phyloP scores from a whole-genome alignment of 768 basidiomycete species.

The Suillus subaureus region DNA sequence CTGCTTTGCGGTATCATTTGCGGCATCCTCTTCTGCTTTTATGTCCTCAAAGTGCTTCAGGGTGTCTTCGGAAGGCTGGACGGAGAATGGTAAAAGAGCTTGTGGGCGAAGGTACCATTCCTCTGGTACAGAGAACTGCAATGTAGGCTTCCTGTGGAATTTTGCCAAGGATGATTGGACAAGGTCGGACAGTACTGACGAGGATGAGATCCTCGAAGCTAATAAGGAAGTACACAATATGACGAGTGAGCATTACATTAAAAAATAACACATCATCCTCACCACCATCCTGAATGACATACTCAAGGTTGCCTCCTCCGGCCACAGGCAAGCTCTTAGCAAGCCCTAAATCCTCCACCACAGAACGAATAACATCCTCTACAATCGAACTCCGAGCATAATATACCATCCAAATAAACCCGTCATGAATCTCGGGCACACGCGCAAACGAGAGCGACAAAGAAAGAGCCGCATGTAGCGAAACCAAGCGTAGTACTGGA shows the following conservation, averaged over 20 bases:
- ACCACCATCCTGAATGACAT: slow-evolving; percentile 62
- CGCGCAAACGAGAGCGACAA: slow-evolving; percentile 58
- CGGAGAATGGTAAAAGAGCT: slow-evolving; percentile 50
- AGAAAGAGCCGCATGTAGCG: slow-evolving; percentile 62
- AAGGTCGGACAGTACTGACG: slow-evolving; percentile 46
- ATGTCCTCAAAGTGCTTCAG: slow-evolving; percentile 47
- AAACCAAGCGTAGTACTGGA: slow-evolving; percentile 71
- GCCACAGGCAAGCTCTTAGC: slow-evolving; percentile 64
- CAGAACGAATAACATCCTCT: slow-evolving; percentile 49
- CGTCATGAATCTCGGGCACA: slow-evolving; percentile 79
- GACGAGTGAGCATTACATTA: slow-evolving; percentile 10
- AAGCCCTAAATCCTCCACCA: slow-evolving; percentile 69
- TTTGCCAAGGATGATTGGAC: slow-evolving; percentile 41
- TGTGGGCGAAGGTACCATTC: slow-evolving; percentile 79
- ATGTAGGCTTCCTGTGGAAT: slow-evolving; percentile 48
- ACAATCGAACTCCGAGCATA: slow-evolving; percentile 60
- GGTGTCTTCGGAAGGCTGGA: slow-evolving; percentile 57
- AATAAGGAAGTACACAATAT: slow-evolving; percentile 32
- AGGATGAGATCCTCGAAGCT: slow-evolving; percentile 45
- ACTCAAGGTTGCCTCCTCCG: slow-evolving; percentile 70
- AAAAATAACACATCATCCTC: slow-evolving; percentile 42
- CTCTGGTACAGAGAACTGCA: slow-evolving; percentile 73
- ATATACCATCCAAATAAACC: slow-evolving; percentile 65
- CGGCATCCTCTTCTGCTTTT: slow-evolving; percentile 44
- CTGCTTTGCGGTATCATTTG: slow-evolving; percentile 67